Conservation (phyloP, 257 asterid species). For the Penstemon barbatus region DNA sequence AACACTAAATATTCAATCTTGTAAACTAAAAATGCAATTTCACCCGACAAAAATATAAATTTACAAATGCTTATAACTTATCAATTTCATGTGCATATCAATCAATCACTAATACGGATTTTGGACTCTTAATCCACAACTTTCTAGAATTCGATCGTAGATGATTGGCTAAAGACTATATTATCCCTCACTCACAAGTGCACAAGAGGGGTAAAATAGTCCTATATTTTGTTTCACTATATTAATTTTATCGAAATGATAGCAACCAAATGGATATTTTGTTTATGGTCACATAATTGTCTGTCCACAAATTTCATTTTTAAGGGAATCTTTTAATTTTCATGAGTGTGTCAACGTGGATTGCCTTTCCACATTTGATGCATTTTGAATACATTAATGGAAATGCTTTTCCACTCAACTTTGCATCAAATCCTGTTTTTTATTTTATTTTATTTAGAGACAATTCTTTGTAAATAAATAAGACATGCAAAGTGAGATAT, state of each 20-base stretch:
- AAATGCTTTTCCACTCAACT: slow-evolving; percentile 61
- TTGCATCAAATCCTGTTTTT: slow-evolving; percentile 38
- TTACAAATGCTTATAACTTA: too few species aligned
- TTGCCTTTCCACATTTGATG: slow-evolving; percentile 25
- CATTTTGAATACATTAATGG: slow-evolving; percentile 7
- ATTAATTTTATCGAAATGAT: background rate
- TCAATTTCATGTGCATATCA: too few species aligned
- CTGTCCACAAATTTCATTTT: slow-evolving; percentile 24
- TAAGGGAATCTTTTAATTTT: slow-evolving; percentile 25
- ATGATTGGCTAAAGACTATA: too few species aligned
- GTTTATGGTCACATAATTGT: slow-evolving; percentile 22
- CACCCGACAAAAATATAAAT: too few species aligned
- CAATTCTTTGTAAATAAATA: slow-evolving; percentile 21
- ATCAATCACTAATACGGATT: too few species aligned
- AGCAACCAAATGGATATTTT: slow-evolving; percentile 19
- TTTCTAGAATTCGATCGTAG: too few species aligned
- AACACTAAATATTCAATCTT: too few species aligned
- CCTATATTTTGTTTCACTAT: too few species aligned
- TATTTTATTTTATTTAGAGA: slow-evolving; percentile 11
- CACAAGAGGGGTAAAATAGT: too few species aligned
- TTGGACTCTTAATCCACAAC: too few species aligned
- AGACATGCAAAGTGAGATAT: slow-evolving; percentile 31
- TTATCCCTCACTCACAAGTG: too few species aligned
- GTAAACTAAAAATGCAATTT: too few species aligned
- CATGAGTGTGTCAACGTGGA: slow-evolving; percentile 7